phyloP scores from a whole-genome alignment of 495 filamentous ascomycete genomes.

The Hypoxylon rickii region DNA sequence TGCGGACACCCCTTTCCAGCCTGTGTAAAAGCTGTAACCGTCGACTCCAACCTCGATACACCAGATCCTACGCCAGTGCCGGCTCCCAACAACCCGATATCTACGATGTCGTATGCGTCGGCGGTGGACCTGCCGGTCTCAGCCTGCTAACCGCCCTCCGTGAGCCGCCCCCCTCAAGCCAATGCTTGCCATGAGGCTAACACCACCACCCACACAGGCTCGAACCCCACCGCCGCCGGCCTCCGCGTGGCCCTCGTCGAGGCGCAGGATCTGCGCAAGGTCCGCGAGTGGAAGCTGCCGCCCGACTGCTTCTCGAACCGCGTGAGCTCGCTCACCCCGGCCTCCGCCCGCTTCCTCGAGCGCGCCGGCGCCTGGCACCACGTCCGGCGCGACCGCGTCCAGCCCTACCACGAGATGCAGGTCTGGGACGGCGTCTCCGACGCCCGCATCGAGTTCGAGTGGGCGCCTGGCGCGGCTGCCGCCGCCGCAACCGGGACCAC shows the following conservation, averaged over 20 bases:
- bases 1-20: constrained; percentile 17
- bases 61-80: constrained; percentile 44
- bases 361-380: constrained; percentile 89
- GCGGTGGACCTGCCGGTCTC: constrained; percentile 93
- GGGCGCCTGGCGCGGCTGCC: constrained; percentile 57
- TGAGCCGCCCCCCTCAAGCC: constrained; percentile 47
- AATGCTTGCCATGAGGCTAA: background rate
- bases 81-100: constrained; percentile 56
- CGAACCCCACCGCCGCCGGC: constrained; percentile 72
- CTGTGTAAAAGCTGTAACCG: constrained; percentile 54
- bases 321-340: constrained; percentile 89
- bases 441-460: constrained; percentile 87
- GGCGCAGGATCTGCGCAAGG: constrained; percentile 75
- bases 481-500: constrained; percentile 48
- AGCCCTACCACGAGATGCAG: constrained; percentile 88
- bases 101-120: constrained; percentile 95
- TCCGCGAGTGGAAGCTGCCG: constrained; percentile 66
- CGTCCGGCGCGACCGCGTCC: constrained; percentile 69
- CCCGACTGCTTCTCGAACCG: constrained; percentile 83
- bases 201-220: constrained; percentile 44
- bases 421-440: constrained; percentile 96
- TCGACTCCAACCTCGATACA: constrained; percentile 36
- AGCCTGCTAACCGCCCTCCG: constrained; percentile 85
- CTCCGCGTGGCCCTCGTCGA: constrained; percentile 90
- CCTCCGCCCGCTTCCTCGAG: constrained; percentile 71